phyloP scores from a whole-genome alignment of 768 basidiomycete species.

The Suillus americanus region DNA sequence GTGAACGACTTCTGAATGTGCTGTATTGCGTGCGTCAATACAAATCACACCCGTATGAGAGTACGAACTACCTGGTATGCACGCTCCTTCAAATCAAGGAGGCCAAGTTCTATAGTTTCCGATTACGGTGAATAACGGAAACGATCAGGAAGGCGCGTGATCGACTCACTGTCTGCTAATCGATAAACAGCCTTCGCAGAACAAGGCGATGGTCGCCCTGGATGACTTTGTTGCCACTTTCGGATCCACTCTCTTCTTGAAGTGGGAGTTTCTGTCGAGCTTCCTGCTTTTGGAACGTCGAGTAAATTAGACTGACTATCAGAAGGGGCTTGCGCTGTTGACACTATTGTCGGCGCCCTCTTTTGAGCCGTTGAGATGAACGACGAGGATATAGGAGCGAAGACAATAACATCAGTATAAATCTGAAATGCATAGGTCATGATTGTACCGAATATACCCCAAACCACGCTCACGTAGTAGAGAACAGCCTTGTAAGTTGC shows the following conservation, averaged over 20 bases:
- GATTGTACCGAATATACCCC: not conserved
- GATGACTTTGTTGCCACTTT: slow-evolving; percentile 62
- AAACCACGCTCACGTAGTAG: slow-evolving; percentile 62
- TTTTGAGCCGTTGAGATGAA: slow-evolving; percentile 37
- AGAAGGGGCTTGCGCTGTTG: slow-evolving; percentile 26
- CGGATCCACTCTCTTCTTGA: slow-evolving; percentile 69
- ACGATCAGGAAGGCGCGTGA: not conserved
- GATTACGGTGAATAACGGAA: slow-evolving; percentile 1
- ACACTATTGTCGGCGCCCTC: slow-evolving; percentile 9
- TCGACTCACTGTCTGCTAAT: slow-evolving; percentile 74
- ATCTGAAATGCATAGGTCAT: slow-evolving; percentile 42
- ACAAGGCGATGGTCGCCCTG: slow-evolving; percentile 66
- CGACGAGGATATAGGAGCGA: slow-evolving; percentile 80
- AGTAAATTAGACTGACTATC: slow-evolving; percentile 36
- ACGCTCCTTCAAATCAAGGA: slow-evolving; percentile 69
- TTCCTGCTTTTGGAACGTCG: slow-evolving; percentile 17
- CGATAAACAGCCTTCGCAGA: slow-evolving; percentile 85
- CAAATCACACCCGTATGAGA: not conserved
- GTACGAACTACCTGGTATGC: slow-evolving; percentile 50
- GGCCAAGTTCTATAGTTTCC: slow-evolving; percentile 57
- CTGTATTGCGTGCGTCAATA: slow-evolving; percentile 30
- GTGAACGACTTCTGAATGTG: slow-evolving; percentile 77
- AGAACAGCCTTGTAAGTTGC: slow-evolving; percentile 65
- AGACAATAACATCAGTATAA: slow-evolving; percentile 82
- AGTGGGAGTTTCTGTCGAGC: slow-evolving; percentile 25